A percentile compares a stretch with the other conserved stretches of the same genome.
phyloP scores from a whole-genome alignment of 192 early-diverging fungal genomes.

The Coemansia sp. region DNA sequence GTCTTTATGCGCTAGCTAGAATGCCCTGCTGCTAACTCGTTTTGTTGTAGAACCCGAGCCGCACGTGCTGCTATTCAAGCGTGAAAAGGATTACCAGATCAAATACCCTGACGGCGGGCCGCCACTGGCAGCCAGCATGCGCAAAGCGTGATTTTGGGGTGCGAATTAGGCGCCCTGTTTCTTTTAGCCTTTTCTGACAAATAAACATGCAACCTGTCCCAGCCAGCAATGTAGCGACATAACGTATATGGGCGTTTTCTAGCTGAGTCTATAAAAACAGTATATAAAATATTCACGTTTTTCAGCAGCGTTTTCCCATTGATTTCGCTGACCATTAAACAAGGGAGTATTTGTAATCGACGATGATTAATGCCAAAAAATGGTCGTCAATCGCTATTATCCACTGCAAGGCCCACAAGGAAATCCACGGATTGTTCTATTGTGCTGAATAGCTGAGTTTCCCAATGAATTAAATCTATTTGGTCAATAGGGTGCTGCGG shows the following conservation, averaged over 20 bases:
- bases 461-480: too few relatives aligned
- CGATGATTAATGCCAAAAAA: too few relatives aligned
- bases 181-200: background rate
- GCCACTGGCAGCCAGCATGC: background rate
- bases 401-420: too few relatives aligned
- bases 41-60: constrained; percentile 42
- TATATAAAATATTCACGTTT: too few relatives aligned
- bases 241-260: background rate
- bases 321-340: too few relatives aligned
- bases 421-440: background rate
- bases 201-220: too few relatives aligned
- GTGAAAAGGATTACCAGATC: constrained; percentile 24
- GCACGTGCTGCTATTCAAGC: constrained; percentile 50
- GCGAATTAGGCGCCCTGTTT: background rate
- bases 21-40: background rate
- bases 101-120: constrained; percentile 18
- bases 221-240: background rate
- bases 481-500: too few relatives aligned
- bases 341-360: too few relatives aligned
- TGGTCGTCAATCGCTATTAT: too few relatives aligned
- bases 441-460: background rate
- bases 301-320: too few relatives aligned
- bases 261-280: too few relatives aligned
- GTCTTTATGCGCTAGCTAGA: background rate
- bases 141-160: constrained; percentile 1